phyloP scores from a whole-genome alignment of 192 early-diverging fungal species.

The Haplosporangium gracile region DNA sequence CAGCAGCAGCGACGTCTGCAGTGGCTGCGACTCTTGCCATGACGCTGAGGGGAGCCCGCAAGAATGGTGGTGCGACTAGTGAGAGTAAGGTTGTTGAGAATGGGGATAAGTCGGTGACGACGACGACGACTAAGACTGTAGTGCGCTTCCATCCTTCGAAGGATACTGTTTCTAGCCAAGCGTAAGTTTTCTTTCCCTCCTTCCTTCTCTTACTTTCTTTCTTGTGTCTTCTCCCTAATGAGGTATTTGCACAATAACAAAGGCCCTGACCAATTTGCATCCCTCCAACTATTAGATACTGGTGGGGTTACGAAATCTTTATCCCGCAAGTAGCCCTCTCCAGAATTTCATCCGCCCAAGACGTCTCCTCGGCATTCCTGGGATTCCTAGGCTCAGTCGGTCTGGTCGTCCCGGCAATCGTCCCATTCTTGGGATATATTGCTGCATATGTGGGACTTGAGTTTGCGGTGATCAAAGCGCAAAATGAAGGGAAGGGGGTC shows the following conservation, averaged over 20 bases:
- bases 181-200: conserved; percentile 16
- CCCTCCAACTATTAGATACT: conserved; percentile 21
- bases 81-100: not conserved
- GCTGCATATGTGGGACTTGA: conserved; percentile 60
- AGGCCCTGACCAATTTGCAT: too few species aligned
- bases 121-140: conserved; percentile 16
- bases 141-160: conserved; percentile 39
- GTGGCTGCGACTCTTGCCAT: conserved; percentile 38
- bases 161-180: conserved; percentile 44
- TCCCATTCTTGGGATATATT: conserved; percentile 60
- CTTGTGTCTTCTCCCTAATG: too few species aligned
- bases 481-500: conserved; percentile 57
- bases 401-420: conserved; percentile 47
- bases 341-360: conserved; percentile 56
- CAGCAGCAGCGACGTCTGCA: conserved; percentile 45
- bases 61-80: not conserved
- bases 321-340: conserved; percentile 56
- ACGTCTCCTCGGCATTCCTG: conserved; percentile 52
- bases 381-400: conserved; percentile 56
- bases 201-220: not conserved
- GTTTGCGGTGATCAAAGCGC: conserved; percentile 59
- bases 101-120: not conserved
- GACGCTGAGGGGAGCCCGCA: not conserved
- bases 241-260: too few species aligned
- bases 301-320: conserved; percentile 64